These are phyloP conservation scores for Venturia carpophila DNA, from an alignment of 2,329 filamentous ascomycete species.

Conservation along the genomic window DNA sequence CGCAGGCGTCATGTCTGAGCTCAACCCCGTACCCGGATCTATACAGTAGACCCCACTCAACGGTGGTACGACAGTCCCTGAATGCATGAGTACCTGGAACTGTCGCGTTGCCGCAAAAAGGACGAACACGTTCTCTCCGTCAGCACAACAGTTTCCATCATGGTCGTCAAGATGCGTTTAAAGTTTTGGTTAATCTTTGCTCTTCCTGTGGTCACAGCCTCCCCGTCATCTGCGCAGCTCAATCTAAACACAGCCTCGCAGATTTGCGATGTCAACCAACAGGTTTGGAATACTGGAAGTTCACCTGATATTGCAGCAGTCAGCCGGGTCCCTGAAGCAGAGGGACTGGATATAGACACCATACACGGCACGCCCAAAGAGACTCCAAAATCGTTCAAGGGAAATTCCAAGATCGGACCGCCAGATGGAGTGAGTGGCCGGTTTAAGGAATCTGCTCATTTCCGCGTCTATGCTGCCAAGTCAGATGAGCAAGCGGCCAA, in stretches of 20 bases:
- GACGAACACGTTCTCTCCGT: not conserved
- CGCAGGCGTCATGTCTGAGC: not conserved
- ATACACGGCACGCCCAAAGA: not conserved
- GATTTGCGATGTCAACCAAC: not conserved
- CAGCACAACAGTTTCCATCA: not conserved
- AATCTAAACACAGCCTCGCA: not conserved
- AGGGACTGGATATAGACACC: not conserved
- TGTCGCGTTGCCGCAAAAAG: too few species aligned
- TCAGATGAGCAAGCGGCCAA: conserved; percentile 26
- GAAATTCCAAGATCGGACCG: not conserved
- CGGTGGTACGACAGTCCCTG: too few species aligned
- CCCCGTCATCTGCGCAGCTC: not conserved
- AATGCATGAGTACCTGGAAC: too few species aligned
- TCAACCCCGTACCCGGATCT: not conserved
- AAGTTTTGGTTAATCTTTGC: not conserved
- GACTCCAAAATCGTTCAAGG: not conserved
- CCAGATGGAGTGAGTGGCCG: not conserved
- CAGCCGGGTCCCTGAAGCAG: not conserved
- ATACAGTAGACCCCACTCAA: not conserved
- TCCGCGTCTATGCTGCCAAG: conserved; percentile 33
- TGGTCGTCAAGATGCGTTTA: not conserved
- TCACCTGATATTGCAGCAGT: not conserved
- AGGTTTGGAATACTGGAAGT: not conserved
- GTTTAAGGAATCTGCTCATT: conserved; percentile 26
- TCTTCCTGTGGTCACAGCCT: not conserved